phyloP scores from a whole-genome alignment of 345 rosid genomes.

The Bruguiera parviflora region DNA sequence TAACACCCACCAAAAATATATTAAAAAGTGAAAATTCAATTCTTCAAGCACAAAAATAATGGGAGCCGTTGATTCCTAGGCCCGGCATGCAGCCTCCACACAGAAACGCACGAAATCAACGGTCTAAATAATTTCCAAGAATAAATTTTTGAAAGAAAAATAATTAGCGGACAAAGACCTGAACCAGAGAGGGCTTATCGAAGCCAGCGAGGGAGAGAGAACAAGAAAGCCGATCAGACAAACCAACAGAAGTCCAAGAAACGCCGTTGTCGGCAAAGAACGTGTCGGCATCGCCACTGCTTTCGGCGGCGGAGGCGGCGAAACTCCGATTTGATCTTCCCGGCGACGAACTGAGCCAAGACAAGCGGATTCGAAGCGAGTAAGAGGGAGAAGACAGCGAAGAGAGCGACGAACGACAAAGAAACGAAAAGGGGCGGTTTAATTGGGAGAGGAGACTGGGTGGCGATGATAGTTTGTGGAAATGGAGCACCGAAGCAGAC shows the following conservation, averaged over 20 bases:
- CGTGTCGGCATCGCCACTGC: neutral
- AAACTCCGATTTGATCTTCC: conserved; percentile 32
- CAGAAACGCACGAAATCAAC: too few relatives aligned
- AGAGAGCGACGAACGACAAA: conserved; percentile 24
- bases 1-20: too few relatives aligned
- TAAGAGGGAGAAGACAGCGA: conserved; percentile 14
- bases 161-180: conserved; percentile 33
- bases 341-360: conserved; percentile 30
- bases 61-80: neutral
- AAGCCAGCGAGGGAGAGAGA: conserved; percentile 65
- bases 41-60: neutral
- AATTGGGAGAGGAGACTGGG: conserved; percentile 44
- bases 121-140: too few relatives aligned
- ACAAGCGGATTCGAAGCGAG: conserved; percentile 24
- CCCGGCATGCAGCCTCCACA: too few relatives aligned
- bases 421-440: conserved; percentile 29
- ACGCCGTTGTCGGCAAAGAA: conserved; percentile 63
- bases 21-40: neutral
- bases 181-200: conserved; percentile 78
- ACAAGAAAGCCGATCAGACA: conserved; percentile 54
- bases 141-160: too few relatives aligned
- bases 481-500: conserved; percentile 46
- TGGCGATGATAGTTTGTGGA: conserved; percentile 30
- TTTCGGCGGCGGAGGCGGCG: conserved; percentile 26
- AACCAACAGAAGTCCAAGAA: conserved; percentile 81